phyloP scores from a whole-genome alignment of 495 filamentous ascomycete species.

The Penicillium argentinense region DNA sequence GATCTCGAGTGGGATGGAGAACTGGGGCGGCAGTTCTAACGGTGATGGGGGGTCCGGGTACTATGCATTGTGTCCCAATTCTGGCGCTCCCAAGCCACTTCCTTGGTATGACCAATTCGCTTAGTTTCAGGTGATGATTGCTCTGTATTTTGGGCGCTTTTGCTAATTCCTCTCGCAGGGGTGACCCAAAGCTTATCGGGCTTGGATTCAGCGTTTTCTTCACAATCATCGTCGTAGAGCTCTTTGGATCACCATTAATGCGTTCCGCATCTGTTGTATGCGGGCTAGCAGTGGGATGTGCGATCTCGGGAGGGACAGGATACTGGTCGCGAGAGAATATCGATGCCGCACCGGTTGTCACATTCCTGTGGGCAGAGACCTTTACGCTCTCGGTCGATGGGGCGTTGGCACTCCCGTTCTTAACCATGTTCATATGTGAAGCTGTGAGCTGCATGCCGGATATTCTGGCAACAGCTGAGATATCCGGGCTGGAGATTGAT shows the following conservation, averaged over 20 bases:
- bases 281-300: slow-evolving; percentile 75
- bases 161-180: slow-evolving; percentile 43
- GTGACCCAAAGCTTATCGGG: slow-evolving; percentile 71
- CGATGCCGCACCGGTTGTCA: slow-evolving; percentile 61
- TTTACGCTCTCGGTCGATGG: slow-evolving; percentile 77
- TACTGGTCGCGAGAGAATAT: slow-evolving; percentile 73
- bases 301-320: slow-evolving; percentile 73
- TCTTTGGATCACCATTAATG: slow-evolving; percentile 73
- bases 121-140: background rate
- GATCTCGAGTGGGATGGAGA: slow-evolving; percentile 71
- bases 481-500: slow-evolving; percentile 77
- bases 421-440: slow-evolving; percentile 55
- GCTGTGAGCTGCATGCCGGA: slow-evolving; percentile 84
- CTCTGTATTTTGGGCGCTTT: background rate
- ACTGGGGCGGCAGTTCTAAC: slow-evolving; percentile 72
- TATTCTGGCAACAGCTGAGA: slow-evolving; percentile 73
- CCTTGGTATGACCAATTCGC: slow-evolving; percentile 44
- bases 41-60: slow-evolving; percentile 55
- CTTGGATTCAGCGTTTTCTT: slow-evolving; percentile 84
- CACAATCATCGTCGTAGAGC: slow-evolving; percentile 74
- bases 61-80: slow-evolving; percentile 65
- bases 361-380: slow-evolving; percentile 86
- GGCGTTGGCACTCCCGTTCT: slow-evolving; percentile 70
- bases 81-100: slow-evolving; percentile 67
- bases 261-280: slow-evolving; percentile 69